phyloP scores from a whole-genome alignment of 2,329 filamentous ascomycete species.

The Neocatenulostroma microsporum region DNA sequence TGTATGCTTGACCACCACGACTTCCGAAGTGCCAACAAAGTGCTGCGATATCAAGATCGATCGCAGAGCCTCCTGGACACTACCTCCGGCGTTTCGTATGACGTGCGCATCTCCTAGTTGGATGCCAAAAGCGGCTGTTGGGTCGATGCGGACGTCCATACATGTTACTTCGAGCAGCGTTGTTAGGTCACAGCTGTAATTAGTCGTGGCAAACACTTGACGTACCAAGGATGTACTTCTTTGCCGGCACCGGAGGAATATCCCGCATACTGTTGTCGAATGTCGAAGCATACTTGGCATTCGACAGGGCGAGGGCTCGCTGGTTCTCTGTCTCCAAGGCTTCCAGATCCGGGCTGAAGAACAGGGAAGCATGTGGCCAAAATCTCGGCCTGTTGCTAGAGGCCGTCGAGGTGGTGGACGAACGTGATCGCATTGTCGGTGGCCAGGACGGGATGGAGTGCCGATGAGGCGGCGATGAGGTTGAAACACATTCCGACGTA shows the following conservation, averaged over 20 bases:
- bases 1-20: constrained; percentile 59
- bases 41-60: constrained; percentile 73
- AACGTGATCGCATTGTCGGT: too few species aligned
- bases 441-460: too few species aligned
- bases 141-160: constrained; percentile 71
- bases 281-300: constrained; percentile 48
- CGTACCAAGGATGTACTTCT: constrained; percentile 58
- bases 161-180: constrained; percentile 53
- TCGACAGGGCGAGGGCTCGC: constrained; percentile 49
- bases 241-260: constrained; percentile 53
- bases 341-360: constrained; percentile 1
- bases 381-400: neutral
- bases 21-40: constrained; percentile 66
- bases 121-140: constrained; percentile 61
- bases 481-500: too few species aligned
- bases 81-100: constrained; percentile 27
- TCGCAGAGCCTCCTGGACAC: constrained; percentile 59
- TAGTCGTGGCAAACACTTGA: constrained; percentile 1
- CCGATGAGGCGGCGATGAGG: too few species aligned
- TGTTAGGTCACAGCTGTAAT: neutral
- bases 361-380: neutral
- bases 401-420: too few species aligned
- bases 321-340: constrained; percentile 42
- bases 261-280: constrained; percentile 62
- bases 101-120: constrained; percentile 66